Base-by-base conservation (phyloP, 2,329 filamentous ascomycete genomes). In the Sclerotiophoma versabilis region DNA sequence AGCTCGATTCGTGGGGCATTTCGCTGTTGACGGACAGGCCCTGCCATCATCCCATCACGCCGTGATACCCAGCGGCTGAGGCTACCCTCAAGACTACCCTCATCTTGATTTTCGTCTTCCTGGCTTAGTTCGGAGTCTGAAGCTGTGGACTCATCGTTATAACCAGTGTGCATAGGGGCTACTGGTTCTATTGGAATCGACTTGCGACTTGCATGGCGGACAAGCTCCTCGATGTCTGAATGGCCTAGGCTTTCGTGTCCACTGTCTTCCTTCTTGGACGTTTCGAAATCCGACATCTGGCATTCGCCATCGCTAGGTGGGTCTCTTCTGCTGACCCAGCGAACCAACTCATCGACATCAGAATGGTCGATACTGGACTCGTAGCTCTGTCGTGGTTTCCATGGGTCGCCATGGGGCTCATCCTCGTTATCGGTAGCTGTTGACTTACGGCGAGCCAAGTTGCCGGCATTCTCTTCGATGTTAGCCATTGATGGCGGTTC, bases 21-120 rank as follows among this genome's bases (percentile, higher is more conserved):
- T 52, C 33, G 20, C 53, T 61, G 45, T 9, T 54, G 42, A 12
- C 60, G 59, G 22, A 69, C 33, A 5, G 64, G 66, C 1, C 66
- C 68, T 14, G 64, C 66, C 8, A 55, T 59, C 10, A 55, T 43
- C 15, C 66, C 64, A 4, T 71, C 69, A 10, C 69, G 58, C 45
- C 65, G 60, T 43, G 68, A 72, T 5, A 73, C 67, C 72, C 71
- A 74, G 11, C 70, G 65, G n/a, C 71, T 65, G 3, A 74, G 36
- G 2, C 66, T 70, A 17, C 72, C 71, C 2, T 73, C 63, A 39
- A 49, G 19, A 1, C 70, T 69, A 22, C 71, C 70, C 2, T 72
- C 62, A 37, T 50, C 42, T 64, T 64, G 11, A 22, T 64, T 58
- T 17, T 66, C 59, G 9, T 66, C 52, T 5, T 62, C 34, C n/a